phyloP scores from a whole-genome alignment of 139 green algal species.

The Pedinophyceae sp. region DNA sequence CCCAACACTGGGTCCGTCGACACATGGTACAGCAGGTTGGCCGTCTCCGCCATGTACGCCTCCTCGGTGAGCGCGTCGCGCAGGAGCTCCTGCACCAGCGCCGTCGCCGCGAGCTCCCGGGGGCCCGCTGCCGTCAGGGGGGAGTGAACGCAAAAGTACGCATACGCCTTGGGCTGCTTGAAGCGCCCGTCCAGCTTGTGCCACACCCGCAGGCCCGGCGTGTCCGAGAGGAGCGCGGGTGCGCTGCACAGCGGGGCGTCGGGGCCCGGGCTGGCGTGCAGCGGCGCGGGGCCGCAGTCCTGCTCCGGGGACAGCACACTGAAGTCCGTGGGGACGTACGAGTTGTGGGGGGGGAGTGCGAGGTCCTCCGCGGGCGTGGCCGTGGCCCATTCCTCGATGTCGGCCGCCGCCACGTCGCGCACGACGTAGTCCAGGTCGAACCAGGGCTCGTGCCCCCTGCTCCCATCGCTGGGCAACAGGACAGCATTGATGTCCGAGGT shows the following conservation, averaged over 20 bases:
- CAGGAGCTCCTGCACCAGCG: conserved; percentile 58
- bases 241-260: too few relatives aligned
- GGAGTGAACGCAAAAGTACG: conserved; percentile 41
- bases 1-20: conserved; percentile 3
- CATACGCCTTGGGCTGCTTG: conserved; percentile 32
- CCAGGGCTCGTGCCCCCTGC: too few relatives aligned
- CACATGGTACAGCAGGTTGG: conserved; percentile 38
- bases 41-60: conserved; percentile 70
- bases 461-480: too few relatives aligned
- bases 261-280: too few relatives aligned
- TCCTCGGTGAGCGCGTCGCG: conserved; percentile 75
- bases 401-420: conserved; percentile 1
- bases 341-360: conserved; percentile 56
- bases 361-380: conserved; percentile 25
- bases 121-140: conserved; percentile 21
- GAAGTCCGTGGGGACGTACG: conserved; percentile 71
- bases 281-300: too few relatives aligned
- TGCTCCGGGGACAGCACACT: too few relatives aligned
- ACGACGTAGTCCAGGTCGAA: conserved; percentile 24
- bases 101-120: conserved; percentile 22
- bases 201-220: conserved; percentile 47
- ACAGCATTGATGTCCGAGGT: too few relatives aligned
- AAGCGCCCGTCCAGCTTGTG: conserved; percentile 67
- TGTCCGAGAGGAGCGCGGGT: conserved; percentile 40
- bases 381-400: neutral